These are phyloP conservation scores for Theobroma cacao DNA, from an alignment of 345 rosid species.

Conservation along the genomic window DNA sequence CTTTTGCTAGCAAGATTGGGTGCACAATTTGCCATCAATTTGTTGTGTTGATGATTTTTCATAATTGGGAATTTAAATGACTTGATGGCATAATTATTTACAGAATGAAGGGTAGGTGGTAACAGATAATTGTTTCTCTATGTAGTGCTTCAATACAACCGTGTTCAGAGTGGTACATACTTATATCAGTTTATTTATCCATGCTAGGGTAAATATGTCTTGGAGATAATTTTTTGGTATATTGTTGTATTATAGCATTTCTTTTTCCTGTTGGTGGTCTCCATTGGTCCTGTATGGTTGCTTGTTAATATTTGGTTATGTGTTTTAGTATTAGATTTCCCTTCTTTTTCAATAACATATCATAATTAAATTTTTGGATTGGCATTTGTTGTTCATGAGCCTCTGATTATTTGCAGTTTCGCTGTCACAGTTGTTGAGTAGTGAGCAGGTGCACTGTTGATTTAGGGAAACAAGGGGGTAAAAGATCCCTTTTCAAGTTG, in stretches of 20 bases:
- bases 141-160: background rate
- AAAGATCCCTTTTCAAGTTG: slow-evolving; percentile 4
- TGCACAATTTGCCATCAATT: too few relatives aligned
- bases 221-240: background rate
- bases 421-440: background rate
- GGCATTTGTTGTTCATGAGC: background rate
- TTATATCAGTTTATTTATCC: background rate
- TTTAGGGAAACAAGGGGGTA: background rate
- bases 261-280: background rate
- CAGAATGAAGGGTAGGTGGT: background rate
- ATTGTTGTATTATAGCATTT: background rate
- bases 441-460: background rate
- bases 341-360: background rate
- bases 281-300: background rate
- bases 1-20: background rate
- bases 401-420: background rate
- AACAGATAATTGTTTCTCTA: background rate
- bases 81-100: background rate
- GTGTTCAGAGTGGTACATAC: background rate
- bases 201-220: background rate
- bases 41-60: background rate
- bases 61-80: background rate
- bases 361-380: background rate
- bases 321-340: background rate
- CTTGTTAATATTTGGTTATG: background rate